These are phyloP conservation scores for Prunus mume DNA, from an alignment of 306 rosid species.

Conservation along the genomic window DNA sequence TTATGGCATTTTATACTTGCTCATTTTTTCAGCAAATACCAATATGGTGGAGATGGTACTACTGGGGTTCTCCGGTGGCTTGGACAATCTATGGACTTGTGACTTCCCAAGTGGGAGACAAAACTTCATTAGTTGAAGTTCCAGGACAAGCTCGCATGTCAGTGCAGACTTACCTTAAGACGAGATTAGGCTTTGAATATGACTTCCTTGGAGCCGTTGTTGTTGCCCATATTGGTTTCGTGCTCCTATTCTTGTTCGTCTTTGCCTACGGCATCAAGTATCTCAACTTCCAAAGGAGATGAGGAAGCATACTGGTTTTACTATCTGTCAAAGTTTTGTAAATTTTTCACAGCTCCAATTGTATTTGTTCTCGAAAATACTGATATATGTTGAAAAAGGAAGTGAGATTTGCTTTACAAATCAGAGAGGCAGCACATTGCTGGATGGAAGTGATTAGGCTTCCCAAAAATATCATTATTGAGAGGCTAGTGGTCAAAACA, in stretches of 20 bases:
- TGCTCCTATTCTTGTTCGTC: slow-evolving; percentile 32
- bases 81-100: slow-evolving; percentile 54
- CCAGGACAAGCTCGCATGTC: slow-evolving; percentile 30
- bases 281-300: slow-evolving; percentile 52
- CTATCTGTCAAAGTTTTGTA: not conserved
- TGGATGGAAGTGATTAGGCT: not conserved
- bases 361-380: too few relatives aligned
- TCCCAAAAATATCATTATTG: too few relatives aligned
- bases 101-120: slow-evolving; percentile 59
- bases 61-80: slow-evolving; percentile 53
- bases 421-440: not conserved
- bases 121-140: slow-evolving; percentile 19
- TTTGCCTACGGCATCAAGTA: slow-evolving; percentile 52
- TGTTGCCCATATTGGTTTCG: slow-evolving; percentile 42
- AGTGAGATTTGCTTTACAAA: not conserved
- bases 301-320: not conserved
- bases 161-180: slow-evolving; percentile 34
- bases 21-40: slow-evolving; percentile 50
- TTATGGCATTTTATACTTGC: not conserved
- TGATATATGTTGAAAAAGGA: too few relatives aligned
- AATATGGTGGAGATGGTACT: slow-evolving; percentile 66
- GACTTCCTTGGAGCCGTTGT: slow-evolving; percentile 50
- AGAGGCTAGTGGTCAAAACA: too few relatives aligned
- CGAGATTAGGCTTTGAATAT: slow-evolving; percentile 38
- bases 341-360: too few relatives aligned